These are phyloP conservation scores for Ajuga chamaepitys DNA, from an alignment of 257 asterid genomes.

Conservation along the genomic window DNA sequence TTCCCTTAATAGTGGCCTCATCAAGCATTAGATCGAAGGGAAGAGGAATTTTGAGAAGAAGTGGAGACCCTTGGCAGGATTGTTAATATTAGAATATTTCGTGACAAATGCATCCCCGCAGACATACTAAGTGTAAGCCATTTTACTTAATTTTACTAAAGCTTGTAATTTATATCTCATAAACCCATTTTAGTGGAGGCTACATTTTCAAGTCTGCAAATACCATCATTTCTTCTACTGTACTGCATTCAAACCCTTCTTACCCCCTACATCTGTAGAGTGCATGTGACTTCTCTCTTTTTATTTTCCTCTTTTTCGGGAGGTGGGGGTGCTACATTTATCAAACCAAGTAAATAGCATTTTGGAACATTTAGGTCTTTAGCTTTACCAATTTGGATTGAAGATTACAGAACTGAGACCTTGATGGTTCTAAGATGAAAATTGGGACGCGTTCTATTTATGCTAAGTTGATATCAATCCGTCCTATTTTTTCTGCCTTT, in stretches of 20 bases:
- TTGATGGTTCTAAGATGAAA: background rate
- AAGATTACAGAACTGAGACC: background rate
- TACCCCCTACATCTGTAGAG: background rate
- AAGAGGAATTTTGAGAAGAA: conserved; percentile 23
- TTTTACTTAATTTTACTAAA: conserved; percentile 29
- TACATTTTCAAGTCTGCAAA: conserved; percentile 7
- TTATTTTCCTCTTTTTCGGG: background rate
- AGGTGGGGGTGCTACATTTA: background rate
- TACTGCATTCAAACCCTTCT: conserved; percentile 15
- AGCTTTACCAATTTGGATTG: background rate
- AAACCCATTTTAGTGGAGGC: conserved; percentile 17
- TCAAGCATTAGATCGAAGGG: conserved; percentile 15
- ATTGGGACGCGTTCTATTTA: background rate
- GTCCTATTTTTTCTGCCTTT: background rate
- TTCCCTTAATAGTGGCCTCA: conserved; percentile 12
- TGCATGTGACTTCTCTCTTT: background rate
- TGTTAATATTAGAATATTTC: conserved; percentile 39
- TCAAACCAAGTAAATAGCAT: conserved; percentile 1
- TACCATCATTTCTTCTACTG: background rate
- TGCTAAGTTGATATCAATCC: background rate
- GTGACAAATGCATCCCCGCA: conserved; percentile 40
- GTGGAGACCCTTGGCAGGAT: conserved; percentile 39
- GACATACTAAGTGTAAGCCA: conserved; percentile 46
- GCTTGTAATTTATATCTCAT: conserved; percentile 26
- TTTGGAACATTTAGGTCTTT: background rate